Conservation (phyloP, 352 stramenopile genomes). For the Globisporangium ultimum region DNA sequence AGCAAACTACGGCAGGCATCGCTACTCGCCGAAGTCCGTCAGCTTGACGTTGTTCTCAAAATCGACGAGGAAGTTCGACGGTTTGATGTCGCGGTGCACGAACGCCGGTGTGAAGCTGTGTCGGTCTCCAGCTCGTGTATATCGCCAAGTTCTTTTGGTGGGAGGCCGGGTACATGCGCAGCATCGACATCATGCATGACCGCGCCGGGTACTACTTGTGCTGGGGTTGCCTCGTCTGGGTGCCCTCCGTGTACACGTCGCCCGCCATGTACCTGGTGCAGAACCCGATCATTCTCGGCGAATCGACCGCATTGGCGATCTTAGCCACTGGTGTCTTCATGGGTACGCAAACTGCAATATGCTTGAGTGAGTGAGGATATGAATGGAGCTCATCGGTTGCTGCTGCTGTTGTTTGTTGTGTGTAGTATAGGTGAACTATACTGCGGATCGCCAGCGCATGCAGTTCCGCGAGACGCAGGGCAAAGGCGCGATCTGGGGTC, state of each 20-base stretch:
- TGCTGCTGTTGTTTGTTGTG: not conserved
- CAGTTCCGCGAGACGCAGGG: conserved; percentile 87
- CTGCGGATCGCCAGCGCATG: conserved; percentile 92
- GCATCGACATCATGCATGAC: conserved; percentile 97
- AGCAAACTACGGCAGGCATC: conserved; percentile 8
- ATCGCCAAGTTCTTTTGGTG: conserved; percentile 95
- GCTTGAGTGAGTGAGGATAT: conserved; percentile 19
- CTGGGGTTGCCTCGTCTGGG: conserved; percentile 97
- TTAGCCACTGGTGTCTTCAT: conserved; percentile 79
- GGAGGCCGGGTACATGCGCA: conserved; percentile 96
- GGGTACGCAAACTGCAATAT: conserved; percentile 26
- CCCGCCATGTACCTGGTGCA: conserved; percentile 92
- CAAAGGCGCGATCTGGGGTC: conserved; percentile 90
- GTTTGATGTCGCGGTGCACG: conserved; percentile 72
- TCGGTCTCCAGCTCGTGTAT: no score
- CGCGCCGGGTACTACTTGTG: conserved; percentile 94
- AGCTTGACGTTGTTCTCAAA: conserved; percentile 62
- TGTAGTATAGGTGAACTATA: conserved; percentile 93
- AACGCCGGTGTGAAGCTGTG: conserved; percentile 75
- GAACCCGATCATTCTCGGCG: conserved; percentile 77
- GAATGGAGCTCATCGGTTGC: not conserved
- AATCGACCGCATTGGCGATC: conserved; percentile 34
- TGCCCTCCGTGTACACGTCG: conserved; percentile 96
- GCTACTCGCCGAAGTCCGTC: conserved; percentile 73
- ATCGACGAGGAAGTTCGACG: conserved; percentile 78